phyloP scores from a whole-genome alignment of 768 basidiomycete genomes.

The Phallus indusiatus region DNA sequence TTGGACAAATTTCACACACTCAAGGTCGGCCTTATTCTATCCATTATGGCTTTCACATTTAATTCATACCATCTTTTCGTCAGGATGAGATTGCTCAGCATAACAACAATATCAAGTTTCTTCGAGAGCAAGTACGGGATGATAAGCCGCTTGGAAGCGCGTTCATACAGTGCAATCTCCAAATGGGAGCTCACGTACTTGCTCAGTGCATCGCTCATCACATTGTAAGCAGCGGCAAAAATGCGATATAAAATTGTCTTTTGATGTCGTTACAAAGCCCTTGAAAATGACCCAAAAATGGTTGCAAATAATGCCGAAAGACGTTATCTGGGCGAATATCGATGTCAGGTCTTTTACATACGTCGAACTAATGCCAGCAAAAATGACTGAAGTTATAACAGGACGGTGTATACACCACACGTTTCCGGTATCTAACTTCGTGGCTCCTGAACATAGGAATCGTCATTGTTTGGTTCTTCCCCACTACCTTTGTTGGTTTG shows the following conservation, averaged over 20 bases:
- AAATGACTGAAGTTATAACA: constrained; percentile 4
- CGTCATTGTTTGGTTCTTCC: constrained; percentile 56
- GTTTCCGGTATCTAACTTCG: constrained; percentile 42
- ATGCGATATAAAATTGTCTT: constrained; percentile 10
- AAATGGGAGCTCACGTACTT: constrained; percentile 66
- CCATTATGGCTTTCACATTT: not conserved
- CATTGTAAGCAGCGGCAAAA: constrained; percentile 25
- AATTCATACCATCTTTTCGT: not conserved
- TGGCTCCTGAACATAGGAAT: constrained; percentile 50
- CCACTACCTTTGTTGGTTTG: constrained; percentile 55
- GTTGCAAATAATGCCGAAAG: constrained; percentile 44
- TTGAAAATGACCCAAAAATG: constrained; percentile 50
- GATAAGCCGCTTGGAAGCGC: constrained; percentile 43
- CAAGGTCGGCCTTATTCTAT: constrained; percentile 26
- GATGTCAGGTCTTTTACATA: constrained; percentile 40
- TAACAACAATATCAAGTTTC: constrained; percentile 31
- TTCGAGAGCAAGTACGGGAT: constrained; percentile 26
- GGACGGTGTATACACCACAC: constrained; percentile 39
- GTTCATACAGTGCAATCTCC: constrained; percentile 62
- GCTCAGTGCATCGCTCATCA: constrained; percentile 51
- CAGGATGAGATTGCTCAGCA: constrained; percentile 44
- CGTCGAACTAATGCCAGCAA: no score
- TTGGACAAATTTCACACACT: constrained; percentile 62
- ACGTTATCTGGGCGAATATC: constrained; percentile 51
- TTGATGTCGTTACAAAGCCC: constrained; percentile 26